Evolutionary conservation across 2,329 filamentous ascomycete species (phyloP).

Genomic region (Fusarium buxicola): DNA sequence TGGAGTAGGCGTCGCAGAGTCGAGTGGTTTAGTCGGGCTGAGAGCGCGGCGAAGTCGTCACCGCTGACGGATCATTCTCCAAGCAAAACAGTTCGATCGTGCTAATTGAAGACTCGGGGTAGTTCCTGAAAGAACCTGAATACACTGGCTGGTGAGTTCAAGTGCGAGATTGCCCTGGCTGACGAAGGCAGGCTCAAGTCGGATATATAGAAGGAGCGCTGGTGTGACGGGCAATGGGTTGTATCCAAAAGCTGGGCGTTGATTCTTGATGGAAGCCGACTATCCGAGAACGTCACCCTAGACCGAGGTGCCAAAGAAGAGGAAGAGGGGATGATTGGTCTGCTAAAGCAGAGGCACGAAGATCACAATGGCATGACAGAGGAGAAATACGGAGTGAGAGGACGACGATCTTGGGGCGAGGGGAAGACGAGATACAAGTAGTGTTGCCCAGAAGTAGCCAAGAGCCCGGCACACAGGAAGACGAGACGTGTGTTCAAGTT

Average conservation of each 20-base stretch:
- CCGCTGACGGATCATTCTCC: conserved; percentile 28
- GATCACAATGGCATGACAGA: conserved; percentile 26
- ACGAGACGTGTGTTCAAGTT: conserved; percentile 3
- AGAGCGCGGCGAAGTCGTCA: conserved; percentile 10
- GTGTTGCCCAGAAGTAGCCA: conserved; percentile 17
- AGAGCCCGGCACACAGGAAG: conserved; percentile 30
- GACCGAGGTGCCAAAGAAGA: neutral
- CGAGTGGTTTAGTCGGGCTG: conserved; percentile 12
- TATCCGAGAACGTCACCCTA: neutral
- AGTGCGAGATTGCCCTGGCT: neutral
- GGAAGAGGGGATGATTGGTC: conserved; percentile 7
- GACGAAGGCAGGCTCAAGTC: conserved; percentile 5
- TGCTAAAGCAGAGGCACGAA: conserved; percentile 14
- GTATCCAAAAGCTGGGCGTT: conserved; percentile 2
- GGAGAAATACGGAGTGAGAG: conserved; percentile 21
- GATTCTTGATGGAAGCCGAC: conserved; percentile 1
- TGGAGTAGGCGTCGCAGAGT: conserved; percentile 2
- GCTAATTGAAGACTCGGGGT: conserved; percentile 5
- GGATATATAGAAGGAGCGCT: conserved; percentile 22
- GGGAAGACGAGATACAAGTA: conserved; percentile 39
- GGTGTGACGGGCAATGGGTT: conserved; percentile 6
- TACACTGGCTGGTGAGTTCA: neutral
- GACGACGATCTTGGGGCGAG: conserved; percentile 23
- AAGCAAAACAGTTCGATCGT: neutral
- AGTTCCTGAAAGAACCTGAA: neutral